Base-by-base conservation (phyloP, 257 asterid genomes). In the Galeopsis tetrahit region DNA sequence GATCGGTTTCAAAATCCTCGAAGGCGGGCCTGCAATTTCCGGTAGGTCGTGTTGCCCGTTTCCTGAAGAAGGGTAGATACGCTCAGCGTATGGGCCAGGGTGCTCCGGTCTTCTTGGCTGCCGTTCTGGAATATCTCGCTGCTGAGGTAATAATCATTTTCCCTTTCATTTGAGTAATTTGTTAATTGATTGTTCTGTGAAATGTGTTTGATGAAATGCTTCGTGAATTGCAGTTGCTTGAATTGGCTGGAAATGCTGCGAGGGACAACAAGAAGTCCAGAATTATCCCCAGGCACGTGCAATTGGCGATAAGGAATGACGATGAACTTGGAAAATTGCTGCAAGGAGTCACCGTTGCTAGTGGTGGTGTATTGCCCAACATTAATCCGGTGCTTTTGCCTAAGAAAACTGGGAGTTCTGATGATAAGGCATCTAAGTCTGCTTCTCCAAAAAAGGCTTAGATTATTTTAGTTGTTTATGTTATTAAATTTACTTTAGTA, bases 21-120 rank as follows among this genome's bases (percentile, higher is more conserved):
- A 84, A 79, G 69, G 89, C 86, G 8, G 89, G 89, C 0, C 89
- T 84, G 55, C 89, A 84, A 70, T 84, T 84, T 21, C 89, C 89
- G 0, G 89, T 84, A 2, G 85, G 89, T 13, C 84, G 89, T 10
- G 80, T 84, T 43, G 86, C 85, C 2, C 84, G 89, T 0, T 82
- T 70, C 42, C 65, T 84, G 53, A 84, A 81, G 32, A 83, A 70
- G 40, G 89, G 89, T 4, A 75, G 85, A 5, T 83, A 83, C 28
- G 85, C 88, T 2, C 82, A 83, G 75, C 84, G 87, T n/a, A 66
- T 68, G 7, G 88, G 85, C 10, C 10, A 13, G 15, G 88, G 86
- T 10, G 88, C 88, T 17, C 86, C 88, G 0, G 46, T 84, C 31
- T 84, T 79, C 46, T 56, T 84, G 68, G 85, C 88, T 13, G 88